Base-by-base conservation (phyloP, 805 yeast species). In the Suhomyces emberorum region DNA sequence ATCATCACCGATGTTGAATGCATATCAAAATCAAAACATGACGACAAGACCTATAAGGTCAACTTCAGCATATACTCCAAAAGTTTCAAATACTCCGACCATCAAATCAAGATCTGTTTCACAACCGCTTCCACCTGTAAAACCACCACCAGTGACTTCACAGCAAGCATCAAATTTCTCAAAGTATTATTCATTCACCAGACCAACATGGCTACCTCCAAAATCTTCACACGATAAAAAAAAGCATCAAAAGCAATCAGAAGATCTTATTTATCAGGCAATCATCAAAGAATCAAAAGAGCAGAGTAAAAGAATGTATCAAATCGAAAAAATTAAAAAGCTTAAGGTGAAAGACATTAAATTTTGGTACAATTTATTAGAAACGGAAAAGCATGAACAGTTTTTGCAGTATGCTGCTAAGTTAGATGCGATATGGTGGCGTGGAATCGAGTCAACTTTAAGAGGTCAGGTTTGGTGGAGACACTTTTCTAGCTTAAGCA, bases 191-290 rank as follows among this genome's bases (percentile, higher is more conserved):
- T 56, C 81, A 0, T 62, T 65, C 16, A 80, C 88, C 0, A 60
- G 91, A 36, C 88, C 85, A 17, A 57, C 70, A 1, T 74, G 77
- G 63, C 57, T 83, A 25, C 89, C 91, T 0, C 86, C 88, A 29
- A 83, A 83, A 52, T 57, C 73, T 17, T 52, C 57, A 12, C 55
- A 59, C 14, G 88, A 83, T 47, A 70, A 73, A 12, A 36, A 55
- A 19, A 74, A 69, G 41, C 89, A 83, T 51, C 63, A 74, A 28
- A 57, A 58, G 28, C 80, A 78, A 48, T 77, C 74, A 38, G 74
- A 77, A 35, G 46, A 53, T 19, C 42, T 77, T 27, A 55, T 77
- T 23, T 54, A 60, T 30, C 48, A 52, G 3, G 77, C 77, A 10
- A 46, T 76, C 1, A 47, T 57, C 15, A 47, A 54, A 15, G 79